Base-by-base conservation (phyloP, 768 basidiomycete species). In the Auricularia sp. region DNA sequence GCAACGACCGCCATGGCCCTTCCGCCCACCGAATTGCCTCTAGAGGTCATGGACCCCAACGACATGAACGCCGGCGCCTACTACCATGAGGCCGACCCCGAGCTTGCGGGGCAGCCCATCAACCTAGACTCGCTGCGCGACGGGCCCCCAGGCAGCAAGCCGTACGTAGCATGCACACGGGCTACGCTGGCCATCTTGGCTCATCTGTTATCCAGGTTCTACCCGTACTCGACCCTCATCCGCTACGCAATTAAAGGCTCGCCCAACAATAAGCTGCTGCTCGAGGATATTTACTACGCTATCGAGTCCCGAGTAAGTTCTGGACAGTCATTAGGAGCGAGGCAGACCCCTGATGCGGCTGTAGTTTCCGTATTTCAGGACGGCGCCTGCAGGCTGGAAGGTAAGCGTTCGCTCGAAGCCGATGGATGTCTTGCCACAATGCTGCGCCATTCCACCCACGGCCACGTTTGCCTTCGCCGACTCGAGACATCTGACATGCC, bases 211-310 rank as follows among this genome's bases (percentile, higher is more conserved):
- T 7, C 21, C 29, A 59, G 56, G 4, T 92, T 93, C 71, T 93
- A 93, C 71, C 91, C 91, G 2, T 93, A 93, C 72, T 93, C 91
- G 3, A 93, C 91, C 36, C 84, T 93, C 64, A 93, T 93, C 71
- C 85, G 91, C 10, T 93, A 93, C 73, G 91, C 91, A 64, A 93
- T 93, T 74, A 93, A 93, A 76, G 91, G 91, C 66, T 91, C 91
- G 6, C 91, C 91, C 44, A 91, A 88, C 72, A 88, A 89, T 74
- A 91, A 90, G 72, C 74, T 93, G 64, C 77, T 93, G 62, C 77
- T 93, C 62, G 91, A 93, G 77, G 91, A 93, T 74, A 93, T 93
- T 63, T 93, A 93, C 74, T 93, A 92, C 76, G 91, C 91, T 16
- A 92, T 93, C 66, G 91, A 92, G 75, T 90, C 88, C 62, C 83